Conservation (phyloP, 257 asterid species). For the Parsonsia alboflavescens region DNA sequence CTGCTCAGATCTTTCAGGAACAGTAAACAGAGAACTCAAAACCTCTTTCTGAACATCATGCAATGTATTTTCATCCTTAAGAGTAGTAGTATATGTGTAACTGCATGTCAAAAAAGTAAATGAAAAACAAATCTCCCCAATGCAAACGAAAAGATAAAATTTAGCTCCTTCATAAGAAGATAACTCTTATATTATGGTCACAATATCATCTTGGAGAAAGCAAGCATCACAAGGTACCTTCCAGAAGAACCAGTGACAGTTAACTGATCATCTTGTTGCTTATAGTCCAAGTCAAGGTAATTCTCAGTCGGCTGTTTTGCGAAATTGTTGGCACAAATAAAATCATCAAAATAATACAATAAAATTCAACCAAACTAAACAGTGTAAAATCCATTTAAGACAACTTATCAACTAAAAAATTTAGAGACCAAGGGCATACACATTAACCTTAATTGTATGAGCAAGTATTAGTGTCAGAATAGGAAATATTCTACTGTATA, state of each 20-base stretch:
- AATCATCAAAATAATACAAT: background rate
- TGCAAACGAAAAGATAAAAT: background rate
- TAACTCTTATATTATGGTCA: constrained; percentile 2
- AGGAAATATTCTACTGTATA: no score
- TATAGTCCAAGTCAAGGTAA: background rate
- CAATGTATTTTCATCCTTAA: constrained; percentile 10
- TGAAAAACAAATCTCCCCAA: background rate
- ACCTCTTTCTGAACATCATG: constrained; percentile 42
- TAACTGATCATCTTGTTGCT: background rate
- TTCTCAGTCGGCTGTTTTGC: background rate
- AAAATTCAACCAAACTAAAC: background rate
- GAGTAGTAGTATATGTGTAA: constrained; percentile 18
- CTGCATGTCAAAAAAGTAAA: constrained; percentile 30
- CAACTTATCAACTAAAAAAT: background rate
- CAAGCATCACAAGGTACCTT: constrained; percentile 12
- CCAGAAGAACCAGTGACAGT: constrained; percentile 8
- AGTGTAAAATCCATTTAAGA: background rate
- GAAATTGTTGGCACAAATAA: constrained; percentile 3
- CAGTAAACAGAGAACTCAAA: constrained; percentile 45
- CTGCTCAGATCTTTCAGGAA: constrained; percentile 33
- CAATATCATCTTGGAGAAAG: background rate
- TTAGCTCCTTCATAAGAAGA: background rate
- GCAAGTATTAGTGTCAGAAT: background rate
- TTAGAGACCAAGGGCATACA: background rate
- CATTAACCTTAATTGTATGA: background rate